phyloP scores from a whole-genome alignment of 345 rosid species.

The Ceriops tagal region DNA sequence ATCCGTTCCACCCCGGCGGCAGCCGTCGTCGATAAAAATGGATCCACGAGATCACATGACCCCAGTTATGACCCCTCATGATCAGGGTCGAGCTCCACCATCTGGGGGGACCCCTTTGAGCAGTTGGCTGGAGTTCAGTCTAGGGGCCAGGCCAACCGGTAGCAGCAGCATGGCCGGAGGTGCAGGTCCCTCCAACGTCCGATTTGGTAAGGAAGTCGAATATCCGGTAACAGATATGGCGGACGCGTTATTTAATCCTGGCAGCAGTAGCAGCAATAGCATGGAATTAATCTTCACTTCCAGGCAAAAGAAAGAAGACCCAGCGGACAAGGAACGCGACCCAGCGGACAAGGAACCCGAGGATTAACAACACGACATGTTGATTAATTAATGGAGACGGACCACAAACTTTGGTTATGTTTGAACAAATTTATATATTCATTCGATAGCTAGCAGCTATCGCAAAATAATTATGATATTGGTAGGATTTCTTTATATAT shows the following conservation, averaged over 20 bases:
- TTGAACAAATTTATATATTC: too few relatives aligned
- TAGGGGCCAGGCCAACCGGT: constrained; percentile 12
- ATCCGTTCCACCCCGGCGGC: constrained; percentile 20
- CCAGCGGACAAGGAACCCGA: constrained; percentile 18
- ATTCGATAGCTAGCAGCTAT: too few relatives aligned
- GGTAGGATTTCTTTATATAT: too few relatives aligned
- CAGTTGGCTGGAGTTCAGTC: constrained; percentile 36
- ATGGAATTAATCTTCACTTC: constrained; percentile 50
- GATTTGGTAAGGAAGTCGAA: constrained; percentile 27
- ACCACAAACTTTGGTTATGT: too few relatives aligned
- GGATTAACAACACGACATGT: too few relatives aligned
- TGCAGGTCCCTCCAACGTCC: constrained; percentile 32
- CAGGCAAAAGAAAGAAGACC: constrained; percentile 30
- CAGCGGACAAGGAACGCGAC: constrained; percentile 24
- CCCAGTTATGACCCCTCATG: constrained; percentile 2
- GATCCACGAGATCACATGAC: constrained; percentile 2
- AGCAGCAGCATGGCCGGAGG: constrained; percentile 2
- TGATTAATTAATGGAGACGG: too few relatives aligned
- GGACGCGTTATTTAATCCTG: constrained; percentile 55
- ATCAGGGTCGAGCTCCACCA: constrained; percentile 1
- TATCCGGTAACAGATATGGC: constrained; percentile 51
- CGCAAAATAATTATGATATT: too few relatives aligned
- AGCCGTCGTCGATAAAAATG: not conserved
- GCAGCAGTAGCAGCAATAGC: constrained; percentile 53
- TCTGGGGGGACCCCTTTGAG: not conserved